Conservation (phyloP, 805 yeast species). For the Kuraishia borneana region DNA sequence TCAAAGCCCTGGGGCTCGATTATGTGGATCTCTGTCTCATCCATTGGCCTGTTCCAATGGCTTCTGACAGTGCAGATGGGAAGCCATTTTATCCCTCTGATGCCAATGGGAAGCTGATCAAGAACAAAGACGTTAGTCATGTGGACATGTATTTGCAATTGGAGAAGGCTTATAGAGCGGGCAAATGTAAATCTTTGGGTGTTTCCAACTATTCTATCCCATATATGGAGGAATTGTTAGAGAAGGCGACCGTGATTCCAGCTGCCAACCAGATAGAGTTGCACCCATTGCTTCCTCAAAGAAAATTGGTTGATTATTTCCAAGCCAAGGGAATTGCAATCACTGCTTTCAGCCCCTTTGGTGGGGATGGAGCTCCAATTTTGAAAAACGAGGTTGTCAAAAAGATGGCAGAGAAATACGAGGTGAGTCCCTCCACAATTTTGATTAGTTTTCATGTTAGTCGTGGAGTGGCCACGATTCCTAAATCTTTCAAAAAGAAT, state of each 20-base stretch:
- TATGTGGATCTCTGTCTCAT: constrained; percentile 35
- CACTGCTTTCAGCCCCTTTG: constrained; percentile 54
- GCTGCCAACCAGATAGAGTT: constrained; percentile 44
- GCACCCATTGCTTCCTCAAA: constrained; percentile 30
- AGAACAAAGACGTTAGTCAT: constrained; percentile 48
- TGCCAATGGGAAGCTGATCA: constrained; percentile 61
- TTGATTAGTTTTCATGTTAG: constrained; percentile 52
- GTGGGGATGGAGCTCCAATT: constrained; percentile 56
- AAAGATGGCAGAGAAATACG: constrained; percentile 46
- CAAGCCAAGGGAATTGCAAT: constrained; percentile 25
- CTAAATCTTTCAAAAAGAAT: constrained; percentile 35
- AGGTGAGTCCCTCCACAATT: constrained; percentile 42
- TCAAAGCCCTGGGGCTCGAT: constrained; percentile 28
- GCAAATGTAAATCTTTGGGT: constrained; percentile 36
- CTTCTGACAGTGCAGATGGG: constrained; percentile 26
- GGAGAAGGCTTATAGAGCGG: neutral
- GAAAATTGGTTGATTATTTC: constrained; percentile 27
- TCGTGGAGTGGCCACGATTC: constrained; percentile 50
- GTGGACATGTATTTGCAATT: constrained; percentile 37
- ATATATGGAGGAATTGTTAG: constrained; percentile 26
- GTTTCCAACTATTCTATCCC: constrained; percentile 40
- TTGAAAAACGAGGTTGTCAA: constrained; percentile 36
- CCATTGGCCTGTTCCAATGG: constrained; percentile 38
- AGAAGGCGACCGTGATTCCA: constrained; percentile 36
- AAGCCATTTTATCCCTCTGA: constrained; percentile 49